Evolutionary conservation across 352 stramenopile species (phyloP).

Genomic region (Aphanomyces cochlioides): DNA sequence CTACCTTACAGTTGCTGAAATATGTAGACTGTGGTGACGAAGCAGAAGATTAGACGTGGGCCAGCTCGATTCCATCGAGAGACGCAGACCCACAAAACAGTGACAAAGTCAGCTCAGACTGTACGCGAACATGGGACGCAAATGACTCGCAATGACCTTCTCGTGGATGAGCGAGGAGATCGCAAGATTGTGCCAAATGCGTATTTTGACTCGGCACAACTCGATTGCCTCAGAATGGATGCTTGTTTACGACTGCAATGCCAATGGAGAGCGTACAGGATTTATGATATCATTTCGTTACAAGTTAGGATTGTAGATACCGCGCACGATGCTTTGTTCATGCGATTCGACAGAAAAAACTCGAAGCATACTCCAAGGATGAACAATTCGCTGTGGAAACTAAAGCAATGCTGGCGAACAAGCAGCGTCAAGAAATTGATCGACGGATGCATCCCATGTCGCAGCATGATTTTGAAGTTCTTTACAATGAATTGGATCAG

Average conservation of each 20-base stretch:
- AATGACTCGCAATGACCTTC: constrained; percentile 76
- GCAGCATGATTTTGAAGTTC: constrained; percentile 80
- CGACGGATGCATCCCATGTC: constrained; percentile 86
- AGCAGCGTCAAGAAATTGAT: constrained; percentile 53
- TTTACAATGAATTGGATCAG: constrained; percentile 93
- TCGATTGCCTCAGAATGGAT: constrained; percentile 71
- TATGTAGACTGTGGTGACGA: constrained; percentile 23
- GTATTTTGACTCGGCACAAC: constrained; percentile 90
- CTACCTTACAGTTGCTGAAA: background rate
- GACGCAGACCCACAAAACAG: constrained; percentile 83
- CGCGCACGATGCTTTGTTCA: constrained; percentile 31
- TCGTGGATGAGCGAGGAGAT: constrained; percentile 66
- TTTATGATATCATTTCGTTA: constrained; percentile 5
- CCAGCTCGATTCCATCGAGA: constrained; percentile 59
- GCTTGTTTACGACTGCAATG: constrained; percentile 80
- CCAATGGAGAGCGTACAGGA: constrained; percentile 82
- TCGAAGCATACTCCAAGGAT: constrained; percentile 28
- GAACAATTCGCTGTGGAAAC: constrained; percentile 31
- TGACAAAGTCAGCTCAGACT: constrained; percentile 79
- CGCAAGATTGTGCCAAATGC: constrained; percentile 50
- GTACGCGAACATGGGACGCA: constrained; percentile 88
- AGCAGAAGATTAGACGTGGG: constrained; percentile 32
- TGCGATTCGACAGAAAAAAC: constrained; percentile 24
- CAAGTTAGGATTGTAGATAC: constrained; percentile 25
- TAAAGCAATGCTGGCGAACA: constrained; percentile 7